Base-by-base conservation (phyloP, 306 rosid genomes). In the Lotus japonicus region DNA sequence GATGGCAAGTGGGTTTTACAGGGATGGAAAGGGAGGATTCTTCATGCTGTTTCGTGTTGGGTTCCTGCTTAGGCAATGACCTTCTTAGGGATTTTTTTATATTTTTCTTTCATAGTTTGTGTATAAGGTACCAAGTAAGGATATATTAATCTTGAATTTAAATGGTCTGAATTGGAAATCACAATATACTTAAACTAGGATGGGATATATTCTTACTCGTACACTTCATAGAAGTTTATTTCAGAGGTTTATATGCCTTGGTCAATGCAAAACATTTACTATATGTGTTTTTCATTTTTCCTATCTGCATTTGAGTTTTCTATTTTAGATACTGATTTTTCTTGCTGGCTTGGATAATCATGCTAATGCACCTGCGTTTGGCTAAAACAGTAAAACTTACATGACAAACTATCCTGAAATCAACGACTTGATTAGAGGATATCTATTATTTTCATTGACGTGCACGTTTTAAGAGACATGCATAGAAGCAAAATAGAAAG, bases 1-100 rank as follows among this genome's bases (percentile, higher is more conserved):
- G 91, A 88, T 63, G 96, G 96, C 11, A 78, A 73, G 68, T 90
- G 94, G 96, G 57, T 88, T 81, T 41, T 86, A 72, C 95, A 81
- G 71, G 98, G 97, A 7, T 94, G 98, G 96, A 86, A 85, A 64
- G 98, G 97, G 0, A 80, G 95, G 16, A 76, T 84, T 56, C 35
- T 79, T 9, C 55, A 85, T 39, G 97, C 90, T n/a, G 19, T 94
- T 35, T 86, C 97, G 39, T 82, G 70, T 58, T 94, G 98, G 98
- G 59, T 48, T 58, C 85, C 89, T 36, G 83, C 81, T 45, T 88
- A 82, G 71, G 71, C 42, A 26, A n/a, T 36, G 16, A n/a, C 4
- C 33, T 50, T 28, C 60, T 10, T 14, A 67, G 36, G 36, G 6
- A 50, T 15, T 14, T 33, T 14, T 11, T 23, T 28, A n/a, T n/a